These are phyloP conservation scores for Areca catechu DNA, from an alignment of 176 grass and related monocot genomes.

Conservation along the genomic window DNA sequence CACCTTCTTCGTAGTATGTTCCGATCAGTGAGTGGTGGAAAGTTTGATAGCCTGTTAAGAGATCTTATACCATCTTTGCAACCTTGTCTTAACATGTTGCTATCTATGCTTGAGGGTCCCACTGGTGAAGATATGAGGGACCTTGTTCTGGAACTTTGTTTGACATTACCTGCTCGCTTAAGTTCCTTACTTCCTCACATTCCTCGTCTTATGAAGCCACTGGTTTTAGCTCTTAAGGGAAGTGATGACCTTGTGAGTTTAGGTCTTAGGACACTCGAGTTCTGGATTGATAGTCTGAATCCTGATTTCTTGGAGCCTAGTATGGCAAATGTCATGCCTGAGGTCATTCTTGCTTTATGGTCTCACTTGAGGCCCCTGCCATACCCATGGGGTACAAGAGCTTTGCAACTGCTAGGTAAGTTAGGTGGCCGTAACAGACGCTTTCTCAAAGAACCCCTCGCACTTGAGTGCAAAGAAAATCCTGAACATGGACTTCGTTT, in stretches of 20 bases:
- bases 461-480: constrained; percentile 96
- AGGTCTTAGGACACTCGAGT: constrained; percentile 87
- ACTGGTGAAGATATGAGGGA: constrained; percentile 86
- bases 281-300: constrained; percentile 99
- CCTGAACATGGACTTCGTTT: constrained; percentile 92
- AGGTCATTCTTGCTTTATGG: constrained; percentile 98
- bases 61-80: constrained; percentile 95
- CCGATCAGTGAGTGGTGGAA: constrained; percentile 82
- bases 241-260: constrained; percentile 91
- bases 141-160: constrained; percentile 83
- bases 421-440: constrained; percentile 86
- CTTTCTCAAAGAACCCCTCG: constrained; percentile 81
- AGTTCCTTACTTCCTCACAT: constrained; percentile 97
- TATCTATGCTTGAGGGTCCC: constrained; percentile 91
- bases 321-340: constrained; percentile 97
- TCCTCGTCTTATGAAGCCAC: constrained; percentile 93
- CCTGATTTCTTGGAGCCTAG: constrained; percentile 99
- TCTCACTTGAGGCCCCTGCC: constrained; percentile 86
- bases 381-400: constrained; percentile 85
- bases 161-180: constrained; percentile 90
- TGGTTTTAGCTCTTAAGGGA: constrained; percentile 92
- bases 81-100: constrained; percentile 94
- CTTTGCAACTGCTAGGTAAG: constrained; percentile 90
- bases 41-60: constrained; percentile 92
- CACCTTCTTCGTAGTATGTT: constrained; percentile 94